A percentile compares a stretch with the other conserved stretches of the same genome.
phyloP scores from a whole-genome alignment of 805 yeast species.

The Metschnikowia santaceciliae region DNA sequence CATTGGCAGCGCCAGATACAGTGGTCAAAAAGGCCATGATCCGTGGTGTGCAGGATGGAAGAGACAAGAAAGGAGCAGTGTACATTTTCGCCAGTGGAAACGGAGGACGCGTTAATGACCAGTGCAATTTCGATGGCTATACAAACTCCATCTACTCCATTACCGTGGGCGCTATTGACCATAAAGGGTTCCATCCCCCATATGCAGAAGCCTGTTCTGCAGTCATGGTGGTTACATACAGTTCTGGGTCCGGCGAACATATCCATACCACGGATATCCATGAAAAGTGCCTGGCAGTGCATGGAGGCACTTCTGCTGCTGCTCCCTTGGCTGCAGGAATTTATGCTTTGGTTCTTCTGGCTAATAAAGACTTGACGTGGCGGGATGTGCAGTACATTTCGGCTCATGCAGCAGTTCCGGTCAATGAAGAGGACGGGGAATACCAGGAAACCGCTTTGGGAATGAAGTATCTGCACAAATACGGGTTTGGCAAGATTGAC shows the following conservation, averaged over 20 bases:
- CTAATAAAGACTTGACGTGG: slow-evolving; percentile 89
- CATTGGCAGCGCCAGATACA: slow-evolving; percentile 80
- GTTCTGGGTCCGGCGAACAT: slow-evolving; percentile 85
- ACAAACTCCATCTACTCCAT: slow-evolving; percentile 93
- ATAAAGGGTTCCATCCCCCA: slow-evolving; percentile 78
- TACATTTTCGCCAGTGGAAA: slow-evolving; percentile 97
- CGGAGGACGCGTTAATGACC: slow-evolving; percentile 79
- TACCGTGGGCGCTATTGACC: slow-evolving; percentile 91
- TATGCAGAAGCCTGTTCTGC: slow-evolving; percentile 95
- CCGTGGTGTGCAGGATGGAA: slow-evolving; percentile 81
- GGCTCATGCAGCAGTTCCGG: slow-evolving; percentile 63
- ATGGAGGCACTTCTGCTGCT: slow-evolving; percentile 98
- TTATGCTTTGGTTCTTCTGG: slow-evolving; percentile 74
- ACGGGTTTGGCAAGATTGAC: slow-evolving; percentile 91
- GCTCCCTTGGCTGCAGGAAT: slow-evolving; percentile 99
- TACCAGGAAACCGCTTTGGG: slow-evolving; percentile 73
- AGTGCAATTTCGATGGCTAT: slow-evolving; percentile 96
- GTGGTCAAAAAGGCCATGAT: slow-evolving; percentile 77
- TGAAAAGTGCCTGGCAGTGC: slow-evolving; percentile 62
- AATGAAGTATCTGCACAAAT: slow-evolving; percentile 72
- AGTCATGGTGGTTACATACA: slow-evolving; percentile 87
- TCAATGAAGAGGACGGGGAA: slow-evolving; percentile 62
- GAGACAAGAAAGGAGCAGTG: slow-evolving; percentile 75
- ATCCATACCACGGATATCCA: slow-evolving; percentile 85
- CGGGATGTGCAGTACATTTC: slow-evolving; percentile 88